A percentile compares a stretch with the other conserved stretches of the same genome.
Conservation (phyloP, 345 rosid genomes). For the Arabidopsis thaliana region DNA sequence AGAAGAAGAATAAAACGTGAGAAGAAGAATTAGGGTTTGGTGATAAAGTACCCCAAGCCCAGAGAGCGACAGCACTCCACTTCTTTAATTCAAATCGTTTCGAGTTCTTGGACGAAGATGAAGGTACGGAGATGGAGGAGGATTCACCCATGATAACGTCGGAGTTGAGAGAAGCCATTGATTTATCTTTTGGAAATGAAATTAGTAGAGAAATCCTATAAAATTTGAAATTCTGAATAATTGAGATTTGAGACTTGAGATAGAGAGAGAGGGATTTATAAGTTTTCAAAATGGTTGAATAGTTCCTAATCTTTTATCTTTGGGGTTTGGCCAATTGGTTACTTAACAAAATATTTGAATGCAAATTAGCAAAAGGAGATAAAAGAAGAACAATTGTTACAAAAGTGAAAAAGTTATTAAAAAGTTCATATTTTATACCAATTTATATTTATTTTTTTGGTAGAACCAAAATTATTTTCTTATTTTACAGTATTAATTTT, state of each 20-base stretch:
- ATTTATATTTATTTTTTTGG: too few species aligned
- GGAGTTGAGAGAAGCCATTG: conserved; percentile 68
- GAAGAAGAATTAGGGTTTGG: conserved; percentile 9
- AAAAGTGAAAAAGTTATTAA: too few species aligned
- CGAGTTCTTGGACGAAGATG: conserved; percentile 65
- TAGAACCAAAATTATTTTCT: too few species aligned
- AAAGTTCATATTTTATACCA: too few species aligned
- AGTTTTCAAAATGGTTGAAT: not conserved
- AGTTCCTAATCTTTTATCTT: too few species aligned
- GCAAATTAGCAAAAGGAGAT: too few species aligned
- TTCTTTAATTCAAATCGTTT: conserved; percentile 81
- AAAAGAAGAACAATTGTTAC: too few species aligned
- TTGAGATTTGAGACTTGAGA: not conserved
- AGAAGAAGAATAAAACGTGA: not conserved
- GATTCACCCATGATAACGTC: conserved; percentile 77
- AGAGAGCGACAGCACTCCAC: conserved; percentile 88
- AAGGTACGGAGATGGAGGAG: conserved; percentile 51
- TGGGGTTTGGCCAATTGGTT: too few species aligned
- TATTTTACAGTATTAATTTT: too few species aligned
- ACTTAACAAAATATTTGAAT: too few species aligned
- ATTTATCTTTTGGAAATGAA: conserved; percentile 27
- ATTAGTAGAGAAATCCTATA: conserved; percentile 6
- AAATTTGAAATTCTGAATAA: not conserved
- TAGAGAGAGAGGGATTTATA: not conserved
- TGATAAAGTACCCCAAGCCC: conserved; percentile 75